phyloP scores from a whole-genome alignment of 805 yeast genomes.

The Cyberlindnera saturnus region DNA sequence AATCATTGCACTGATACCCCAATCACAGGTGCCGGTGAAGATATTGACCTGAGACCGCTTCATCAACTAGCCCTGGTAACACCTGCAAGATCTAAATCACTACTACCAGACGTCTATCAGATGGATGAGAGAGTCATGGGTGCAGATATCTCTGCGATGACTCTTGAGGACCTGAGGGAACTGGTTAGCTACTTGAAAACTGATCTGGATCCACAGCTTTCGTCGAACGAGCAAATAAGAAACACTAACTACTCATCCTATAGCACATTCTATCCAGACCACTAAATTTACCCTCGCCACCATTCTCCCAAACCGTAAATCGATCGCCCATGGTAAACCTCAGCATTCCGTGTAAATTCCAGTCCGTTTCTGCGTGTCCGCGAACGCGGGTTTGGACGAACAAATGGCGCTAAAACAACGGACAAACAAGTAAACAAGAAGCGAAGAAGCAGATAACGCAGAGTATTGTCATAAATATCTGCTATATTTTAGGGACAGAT shows the following conservation, averaged over 20 bases:
- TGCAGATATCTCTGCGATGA: not conserved
- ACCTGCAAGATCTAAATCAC: conserved; percentile 2
- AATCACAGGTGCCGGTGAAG: not conserved
- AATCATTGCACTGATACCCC: not conserved
- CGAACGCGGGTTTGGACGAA: too few relatives aligned
- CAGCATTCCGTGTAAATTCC: too few relatives aligned
- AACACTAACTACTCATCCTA: not conserved
- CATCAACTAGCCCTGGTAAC: conserved; percentile 13
- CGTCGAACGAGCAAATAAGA: not conserved
- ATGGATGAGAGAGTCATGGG: not conserved
- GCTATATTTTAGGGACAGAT: not conserved
- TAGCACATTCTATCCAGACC: not conserved
- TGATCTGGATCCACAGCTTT: not conserved
- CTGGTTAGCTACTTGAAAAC: not conserved
- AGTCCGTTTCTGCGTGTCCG: too few relatives aligned
- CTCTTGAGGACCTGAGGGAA: not conserved
- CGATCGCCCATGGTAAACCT: too few relatives aligned
- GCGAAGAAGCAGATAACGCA: too few relatives aligned
- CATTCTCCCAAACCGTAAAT: too few relatives aligned
- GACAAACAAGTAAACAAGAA: too few relatives aligned
- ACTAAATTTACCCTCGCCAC: too few relatives aligned
- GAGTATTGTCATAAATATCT: too few relatives aligned
- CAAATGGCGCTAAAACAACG: too few relatives aligned
- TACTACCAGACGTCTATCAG: conserved; percentile 11
- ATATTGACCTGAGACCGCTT: conserved; percentile 7